Base-by-base conservation (phyloP, 179 eudicot genomes). In the Spinacia oleracea region DNA sequence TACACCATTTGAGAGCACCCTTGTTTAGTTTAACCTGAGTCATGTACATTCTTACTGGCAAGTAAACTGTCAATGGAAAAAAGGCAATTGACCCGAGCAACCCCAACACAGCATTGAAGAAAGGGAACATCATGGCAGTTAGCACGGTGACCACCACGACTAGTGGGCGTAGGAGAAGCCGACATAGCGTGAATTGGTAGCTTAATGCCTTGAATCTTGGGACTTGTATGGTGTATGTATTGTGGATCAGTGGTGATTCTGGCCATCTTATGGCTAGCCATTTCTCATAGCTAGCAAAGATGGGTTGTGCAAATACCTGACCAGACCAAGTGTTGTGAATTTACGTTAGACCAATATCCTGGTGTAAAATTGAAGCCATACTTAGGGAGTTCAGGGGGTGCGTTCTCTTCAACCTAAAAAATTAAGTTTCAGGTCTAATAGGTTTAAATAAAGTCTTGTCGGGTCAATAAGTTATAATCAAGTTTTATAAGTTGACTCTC, bases 81-180 rank as follows among this genome's bases (percentile, higher is more conserved):
- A 84, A 87, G 34, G 87, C 75, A 6, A 80, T 69, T 6, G 89
- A 72, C 6, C 89, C 89, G 14, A 87, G 40, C 32, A 87, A 55
- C 10, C 89, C 89, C 34, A 87, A 43, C 69, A 87, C 83, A 5
- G 79, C 85, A 43, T 87, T 87, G 81, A 84, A 87, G 60, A 84
- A 84, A 1, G 89, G 89, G 76, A 84, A 84, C 73, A 86, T 80
- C 87, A 86, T 84, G 35, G 89, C 85, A 5, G 82, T 67, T 21
- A 87, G 31, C 9, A 84, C 42, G 31, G 86, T 83, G 35, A 81
- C 9, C 20, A 81, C 70, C 2, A 86, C 86, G 16, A 75, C 32
- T 4, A 60, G 25, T 12, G 88, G 84, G 31, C 88, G 68, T 58
- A 84, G 78, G n/a, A 83, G 42, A 10, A 86, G 73, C 48, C 83